Evolutionary conservation across 179 eudicot species (phyloP).

Genomic region (Vitellaria paradoxa): DNA sequence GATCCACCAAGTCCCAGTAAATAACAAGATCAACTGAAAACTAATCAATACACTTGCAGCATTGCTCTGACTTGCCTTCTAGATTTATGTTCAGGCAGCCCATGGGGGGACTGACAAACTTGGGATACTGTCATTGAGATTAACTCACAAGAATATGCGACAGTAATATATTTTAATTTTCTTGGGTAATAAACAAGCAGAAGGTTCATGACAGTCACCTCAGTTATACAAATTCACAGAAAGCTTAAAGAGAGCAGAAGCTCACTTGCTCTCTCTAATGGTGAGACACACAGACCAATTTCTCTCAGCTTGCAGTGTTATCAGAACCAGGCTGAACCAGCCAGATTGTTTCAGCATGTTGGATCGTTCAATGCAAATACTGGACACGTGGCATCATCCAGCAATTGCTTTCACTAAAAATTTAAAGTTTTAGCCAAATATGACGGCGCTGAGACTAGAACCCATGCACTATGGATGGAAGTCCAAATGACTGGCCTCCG

Average conservation of each 20-base stretch:
- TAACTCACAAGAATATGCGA: neutral
- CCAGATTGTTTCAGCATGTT: no score
- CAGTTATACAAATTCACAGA: neutral
- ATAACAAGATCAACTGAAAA: neutral
- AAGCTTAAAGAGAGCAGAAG: neutral
- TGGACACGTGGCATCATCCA: no score
- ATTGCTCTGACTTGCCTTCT: neutral
- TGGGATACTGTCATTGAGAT: neutral
- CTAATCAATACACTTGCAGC: neutral
- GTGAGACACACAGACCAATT: neutral
- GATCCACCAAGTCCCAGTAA: neutral
- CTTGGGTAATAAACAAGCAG: neutral
- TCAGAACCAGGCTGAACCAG: no score
- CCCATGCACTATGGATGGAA: no score
- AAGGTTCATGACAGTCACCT: neutral
- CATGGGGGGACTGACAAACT: neutral
- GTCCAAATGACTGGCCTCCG: no score
- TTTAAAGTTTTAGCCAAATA: no score
- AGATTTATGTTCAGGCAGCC: neutral
- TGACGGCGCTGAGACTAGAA: no score
- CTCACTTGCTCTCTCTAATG: neutral
- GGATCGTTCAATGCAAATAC: no score
- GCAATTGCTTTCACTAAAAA: no score
- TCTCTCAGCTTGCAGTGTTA: neutral
- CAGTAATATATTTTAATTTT: neutral